Base-by-base conservation (phyloP, 1,284 basidiomycete genomes). In the Mycena sp. region DNA sequence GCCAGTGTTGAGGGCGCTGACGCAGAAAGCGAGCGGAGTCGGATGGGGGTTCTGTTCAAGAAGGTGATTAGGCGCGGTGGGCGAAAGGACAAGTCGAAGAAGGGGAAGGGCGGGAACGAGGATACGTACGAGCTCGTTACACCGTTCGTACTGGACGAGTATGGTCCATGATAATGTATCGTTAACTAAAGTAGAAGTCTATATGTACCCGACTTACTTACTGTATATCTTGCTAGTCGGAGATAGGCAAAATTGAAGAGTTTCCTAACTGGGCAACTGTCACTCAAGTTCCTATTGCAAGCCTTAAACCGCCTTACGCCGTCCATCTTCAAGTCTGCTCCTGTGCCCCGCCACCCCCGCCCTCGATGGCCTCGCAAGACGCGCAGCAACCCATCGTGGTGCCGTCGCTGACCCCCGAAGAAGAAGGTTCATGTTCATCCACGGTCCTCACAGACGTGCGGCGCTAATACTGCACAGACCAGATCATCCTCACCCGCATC, bases 111-210 rank as follows among this genome's bases (percentile, higher is more conserved):
- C 52, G 77, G 80, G 67, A 93, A 93, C 70, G 89, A 90, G 69
- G 90, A 92, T 63, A 88, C 87, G 14, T 93, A 87, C 66, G 89
- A 92, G 52, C 82, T 92, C 17, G 90, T 93, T 57, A 93, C 91
- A 28, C 91, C 91, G 0, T 93, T 93, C 73, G 82, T 87, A n/a
- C 74, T 84, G n/a, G 84, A 87, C 61, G 87, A 87, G 67, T 88
- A 84, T 84, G 84, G 85, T 10, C 46, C 46, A 21, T 64, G 48
- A 66, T 4, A 12, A 5, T 66, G 64, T 63, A 63, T 53, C 48
- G 45, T 28, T 56, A 59, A 25, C n/a, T n/a, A n/a, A n/a, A n/a
- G n/a, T n/a, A n/a, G n/a, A n/a, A n/a, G n/a, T n/a, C n/a, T n/a
- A n/a, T n/a, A n/a, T n/a, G n/a, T n/a, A n/a, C n/a, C n/a, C n/a